Evolutionary conservation across 2,329 filamentous ascomycete species (phyloP).

Genomic region (Pestalotiopsis sp.): DNA sequence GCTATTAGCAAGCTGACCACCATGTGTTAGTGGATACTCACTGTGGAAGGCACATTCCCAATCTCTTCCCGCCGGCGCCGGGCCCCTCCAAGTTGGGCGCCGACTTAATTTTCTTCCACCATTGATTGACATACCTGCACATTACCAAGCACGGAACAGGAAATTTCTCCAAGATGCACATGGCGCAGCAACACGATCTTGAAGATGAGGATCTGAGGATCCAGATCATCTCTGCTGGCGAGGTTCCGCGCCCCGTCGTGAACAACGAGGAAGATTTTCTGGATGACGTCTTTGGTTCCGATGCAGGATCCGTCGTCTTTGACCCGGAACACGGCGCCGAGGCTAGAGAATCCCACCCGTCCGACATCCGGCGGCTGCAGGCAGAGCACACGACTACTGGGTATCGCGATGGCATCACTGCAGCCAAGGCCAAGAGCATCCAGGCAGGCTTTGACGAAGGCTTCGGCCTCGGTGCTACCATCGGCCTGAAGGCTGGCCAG

Average conservation of each 20-base stretch:
- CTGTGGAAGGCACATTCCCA: not conserved
- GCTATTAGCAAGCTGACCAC: not conserved
- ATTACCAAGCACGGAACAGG: not conserved
- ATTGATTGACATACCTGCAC: not conserved
- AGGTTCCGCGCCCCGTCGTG: not conserved
- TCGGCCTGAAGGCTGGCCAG: conserved; percentile 75
- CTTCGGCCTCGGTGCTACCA: conserved; percentile 78
- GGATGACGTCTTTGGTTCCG: conserved; percentile 16
- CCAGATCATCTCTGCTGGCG: conserved; percentile 12
- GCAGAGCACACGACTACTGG: conserved; percentile 80
- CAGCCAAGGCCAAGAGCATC: conserved; percentile 73
- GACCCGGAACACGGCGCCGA: conserved; percentile 10
- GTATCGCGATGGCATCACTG: conserved; percentile 84
- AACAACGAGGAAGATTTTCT: conserved; percentile 13
- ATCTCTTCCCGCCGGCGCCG: not conserved
- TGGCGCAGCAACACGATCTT: conserved; percentile 14
- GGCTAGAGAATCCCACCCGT: conserved; percentile 39
- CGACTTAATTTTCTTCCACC: not conserved
- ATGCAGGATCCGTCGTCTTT: conserved; percentile 12
- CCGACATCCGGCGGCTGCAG: conserved; percentile 74
- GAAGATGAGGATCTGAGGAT: conserved; percentile 17
- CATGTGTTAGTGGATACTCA: not conserved
- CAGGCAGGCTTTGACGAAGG: conserved; percentile 93
- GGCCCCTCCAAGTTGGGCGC: not conserved
- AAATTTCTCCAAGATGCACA: conserved; percentile 15